Conservation (phyloP, 768 basidiomycete species). For the Lactifluus piperatus region DNA sequence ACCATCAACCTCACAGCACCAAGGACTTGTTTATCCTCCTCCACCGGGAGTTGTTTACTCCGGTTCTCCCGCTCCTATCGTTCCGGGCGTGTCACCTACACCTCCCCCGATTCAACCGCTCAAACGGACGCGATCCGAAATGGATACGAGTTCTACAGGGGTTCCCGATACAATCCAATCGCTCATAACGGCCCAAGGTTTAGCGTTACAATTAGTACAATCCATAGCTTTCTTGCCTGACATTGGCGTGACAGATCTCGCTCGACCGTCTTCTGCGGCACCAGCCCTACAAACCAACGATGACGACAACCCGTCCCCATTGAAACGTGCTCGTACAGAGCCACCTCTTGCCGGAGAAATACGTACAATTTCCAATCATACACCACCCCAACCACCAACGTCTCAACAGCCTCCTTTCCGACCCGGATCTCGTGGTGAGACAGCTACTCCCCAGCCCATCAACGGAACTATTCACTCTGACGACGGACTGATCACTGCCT, state of each 20-base stretch:
- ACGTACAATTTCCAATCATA: not conserved
- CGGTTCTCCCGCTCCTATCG: constrained; percentile 39
- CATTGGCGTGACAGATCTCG: constrained; percentile 37
- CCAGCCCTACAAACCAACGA: constrained; percentile 36
- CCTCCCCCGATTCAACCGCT: constrained; percentile 35
- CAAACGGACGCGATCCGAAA: constrained; percentile 58
- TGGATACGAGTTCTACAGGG: constrained; percentile 41
- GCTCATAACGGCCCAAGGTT: constrained; percentile 20
- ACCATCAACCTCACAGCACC: constrained; percentile 61
- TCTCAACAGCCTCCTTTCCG: constrained; percentile 21
- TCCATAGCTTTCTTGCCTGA: constrained; percentile 33
- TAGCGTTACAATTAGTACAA: constrained; percentile 17
- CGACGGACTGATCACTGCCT: constrained; percentile 32
- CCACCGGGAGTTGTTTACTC: constrained; percentile 45
- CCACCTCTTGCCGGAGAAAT: constrained; percentile 20
- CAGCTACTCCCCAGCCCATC: constrained; percentile 12
- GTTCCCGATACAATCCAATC: constrained; percentile 11
- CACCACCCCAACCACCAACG: constrained; percentile 23
- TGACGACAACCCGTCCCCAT: constrained; percentile 57
- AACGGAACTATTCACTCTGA: constrained; percentile 15
- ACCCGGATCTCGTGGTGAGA: constrained; percentile 26
- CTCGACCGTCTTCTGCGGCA: constrained; percentile 43
- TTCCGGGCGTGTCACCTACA: constrained; percentile 26
- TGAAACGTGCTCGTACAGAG: constrained; percentile 65
- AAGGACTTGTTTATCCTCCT: constrained; percentile 38